Conservation (phyloP, 1,284 basidiomycete genomes). For the Athelia psychrophila region DNA sequence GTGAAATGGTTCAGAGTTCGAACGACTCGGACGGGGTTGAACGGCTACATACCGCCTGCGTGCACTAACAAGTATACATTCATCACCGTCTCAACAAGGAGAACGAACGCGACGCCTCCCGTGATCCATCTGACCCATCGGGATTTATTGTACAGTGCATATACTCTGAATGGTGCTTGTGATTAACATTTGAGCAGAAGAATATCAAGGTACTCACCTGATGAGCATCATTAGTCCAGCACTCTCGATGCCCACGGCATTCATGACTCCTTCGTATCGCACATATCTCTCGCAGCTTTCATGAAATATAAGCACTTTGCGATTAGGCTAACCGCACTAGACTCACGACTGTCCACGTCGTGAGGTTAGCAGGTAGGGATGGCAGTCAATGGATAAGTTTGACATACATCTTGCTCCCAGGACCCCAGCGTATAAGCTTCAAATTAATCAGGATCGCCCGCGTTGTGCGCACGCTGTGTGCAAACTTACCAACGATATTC, state of each 20-base stretch:
- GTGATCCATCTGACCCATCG: constrained; percentile 20
- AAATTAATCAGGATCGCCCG: too few species aligned
- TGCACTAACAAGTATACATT: constrained; percentile 38
- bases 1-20: constrained; percentile 3
- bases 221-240: constrained; percentile 45
- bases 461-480: constrained; percentile 2
- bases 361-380: too few species aligned
- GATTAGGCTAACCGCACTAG: constrained; percentile 31
- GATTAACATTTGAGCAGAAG: not conserved
- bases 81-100: constrained; percentile 29
- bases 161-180: constrained; percentile 21
- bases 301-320: constrained; percentile 24
- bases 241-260: constrained; percentile 37
- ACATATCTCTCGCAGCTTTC: constrained; percentile 35
- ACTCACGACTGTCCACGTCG: too few species aligned
- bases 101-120: constrained; percentile 20
- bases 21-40: not conserved
- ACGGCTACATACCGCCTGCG: constrained; percentile 16
- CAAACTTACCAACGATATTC: constrained; percentile 36
- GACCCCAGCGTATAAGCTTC: too few species aligned
- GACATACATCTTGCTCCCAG: too few species aligned
- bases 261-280: constrained; percentile 44
- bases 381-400: too few species aligned
- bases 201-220: constrained; percentile 28
- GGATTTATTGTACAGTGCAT: constrained; percentile 22